phyloP scores from a whole-genome alignment of 2,329 filamentous ascomycete species.

The Alternaria postmessia region DNA sequence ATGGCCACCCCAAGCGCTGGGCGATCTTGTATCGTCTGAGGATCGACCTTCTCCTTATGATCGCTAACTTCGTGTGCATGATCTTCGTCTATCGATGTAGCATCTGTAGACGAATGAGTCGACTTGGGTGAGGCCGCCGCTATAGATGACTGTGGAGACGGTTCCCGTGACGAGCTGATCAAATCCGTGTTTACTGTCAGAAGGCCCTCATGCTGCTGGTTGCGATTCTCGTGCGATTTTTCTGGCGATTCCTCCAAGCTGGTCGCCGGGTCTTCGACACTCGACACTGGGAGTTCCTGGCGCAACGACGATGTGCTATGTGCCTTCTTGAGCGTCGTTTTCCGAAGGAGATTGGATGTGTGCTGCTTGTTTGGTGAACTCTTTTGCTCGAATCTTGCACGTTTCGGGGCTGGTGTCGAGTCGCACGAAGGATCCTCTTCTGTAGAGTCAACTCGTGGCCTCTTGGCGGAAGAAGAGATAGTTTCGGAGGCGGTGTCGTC shows the following conservation, averaged over 20 bases:
- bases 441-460: constrained; percentile 37
- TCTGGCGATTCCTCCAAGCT: constrained; percentile 29
- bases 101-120: constrained; percentile 45
- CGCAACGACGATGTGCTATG: constrained; percentile 42
- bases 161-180: constrained; percentile 36
- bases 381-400: constrained; percentile 22
- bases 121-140: constrained; percentile 45
- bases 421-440: constrained; percentile 23
- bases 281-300: constrained; percentile 42
- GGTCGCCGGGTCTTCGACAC: constrained; percentile 40
- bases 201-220: constrained; percentile 43
- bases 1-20: constrained; percentile 41
- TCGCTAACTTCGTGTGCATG: constrained; percentile 15
- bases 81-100: constrained; percentile 50
- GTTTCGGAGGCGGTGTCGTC: constrained; percentile 5
- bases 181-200: constrained; percentile 42
- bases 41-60: constrained; percentile 34
- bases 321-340: constrained; percentile 43
- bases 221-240: constrained; percentile 37
- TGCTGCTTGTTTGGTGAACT: constrained; percentile 19
- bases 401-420: constrained; percentile 24
- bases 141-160: constrained; percentile 40
- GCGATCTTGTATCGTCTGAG: constrained; percentile 29
- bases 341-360: constrained; percentile 27
- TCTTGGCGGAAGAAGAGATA: constrained; percentile 31